Evolutionary conservation across 177 flowering plant species (phyloP), one percentile per base, ranked within the genome.

Genomic region (Telopea speciosissima): DNA sequence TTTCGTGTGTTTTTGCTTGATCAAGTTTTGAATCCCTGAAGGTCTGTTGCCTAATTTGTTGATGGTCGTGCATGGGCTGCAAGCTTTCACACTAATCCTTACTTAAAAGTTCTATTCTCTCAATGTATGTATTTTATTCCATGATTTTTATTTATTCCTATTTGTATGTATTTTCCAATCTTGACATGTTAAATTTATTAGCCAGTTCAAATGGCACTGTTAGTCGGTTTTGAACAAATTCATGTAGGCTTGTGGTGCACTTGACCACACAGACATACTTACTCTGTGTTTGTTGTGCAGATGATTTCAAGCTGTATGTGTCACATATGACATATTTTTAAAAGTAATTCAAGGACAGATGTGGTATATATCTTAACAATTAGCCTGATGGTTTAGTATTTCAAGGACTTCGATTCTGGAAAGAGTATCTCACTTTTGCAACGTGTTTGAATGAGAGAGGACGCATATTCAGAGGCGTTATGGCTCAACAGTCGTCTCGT

Each of bases 401-500:
- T 25, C 14, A 63, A 22, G 42, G 66, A 7, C 21, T 63, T 14
- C n/a, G 66, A 26, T 45, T 22, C 36, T 49, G 59, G 61, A 67
- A 67, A 25, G 75, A 14, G 5, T 3, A 24, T 42, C 72, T 71
- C 68, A 75, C 33, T 24, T 61, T 24, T 40, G 26, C 61, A 28
- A 62, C 36, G 70, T 62, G 70, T 40, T 70, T 72, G 80, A 54
- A 80, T 77, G 80, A 74, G 70, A 77, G 70, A 72, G 59, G 45
- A 56, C 62, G 67, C 69, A 63, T 33, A 31, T 67, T 26, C 62
- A 11, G 25, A 63, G 76, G 69, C 31, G 60, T 71, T 42, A 80
- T 80, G 83, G 77, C 83, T 65, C 81, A 81, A 36, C 83, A 81
- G 67, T 92, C 97, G 36, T 91, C 99, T 72, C 96, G 98, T 45